Base-by-base conservation (phyloP, 352 stramenopile species). In the Paralagenidium karlingii region DNA sequence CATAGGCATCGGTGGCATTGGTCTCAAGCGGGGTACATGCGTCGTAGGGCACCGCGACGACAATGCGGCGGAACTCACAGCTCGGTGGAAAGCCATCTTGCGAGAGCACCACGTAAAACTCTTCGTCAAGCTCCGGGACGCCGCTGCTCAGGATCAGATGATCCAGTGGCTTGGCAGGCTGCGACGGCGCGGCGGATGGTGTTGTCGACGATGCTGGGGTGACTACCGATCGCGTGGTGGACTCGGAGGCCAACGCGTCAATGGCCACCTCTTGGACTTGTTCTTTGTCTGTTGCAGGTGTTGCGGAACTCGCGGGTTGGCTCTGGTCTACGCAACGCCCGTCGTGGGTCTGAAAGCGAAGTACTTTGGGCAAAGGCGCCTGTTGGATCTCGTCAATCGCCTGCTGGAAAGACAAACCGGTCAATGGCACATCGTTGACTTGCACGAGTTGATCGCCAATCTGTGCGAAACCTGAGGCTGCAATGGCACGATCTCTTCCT, bases 341-440 rank as follows among this genome's bases (percentile, higher is more conserved):
- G 20, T 79, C 56, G 31, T 68, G 53, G 0, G 73, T 63, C 45
- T 73, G 54, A 43, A 87, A 84, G 15, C 53, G 64, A 22, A 84
- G 50, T 28, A 51, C 52, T n/a, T 68, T 71, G 21, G 69, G 74
- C 18, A 67, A 21, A 28, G 53, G 15, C 1, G 69, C 73, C 0
- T 40, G 30, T 30, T 58, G 36, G 8, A 87, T 53, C 49, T 49
- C 51, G 16, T 38, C 33, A 8, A 87, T 58, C 2, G 64, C 67
- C 6, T 48, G 49, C 5, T 51, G 45, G 22, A 87, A 55, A 2
- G 51, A 49, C 13, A 58, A 43, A 1, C 34, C 53, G 3, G 57
- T 38, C 11, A 81, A 49, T 1, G 43, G 63, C 20, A 61, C 38
- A 13, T 70, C 57, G 34, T 86, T 83, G 13, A 86, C 62, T 2